Base-by-base conservation (phyloP, 2,329 filamentous ascomycete species). In the Neonectria ditissima region DNA sequence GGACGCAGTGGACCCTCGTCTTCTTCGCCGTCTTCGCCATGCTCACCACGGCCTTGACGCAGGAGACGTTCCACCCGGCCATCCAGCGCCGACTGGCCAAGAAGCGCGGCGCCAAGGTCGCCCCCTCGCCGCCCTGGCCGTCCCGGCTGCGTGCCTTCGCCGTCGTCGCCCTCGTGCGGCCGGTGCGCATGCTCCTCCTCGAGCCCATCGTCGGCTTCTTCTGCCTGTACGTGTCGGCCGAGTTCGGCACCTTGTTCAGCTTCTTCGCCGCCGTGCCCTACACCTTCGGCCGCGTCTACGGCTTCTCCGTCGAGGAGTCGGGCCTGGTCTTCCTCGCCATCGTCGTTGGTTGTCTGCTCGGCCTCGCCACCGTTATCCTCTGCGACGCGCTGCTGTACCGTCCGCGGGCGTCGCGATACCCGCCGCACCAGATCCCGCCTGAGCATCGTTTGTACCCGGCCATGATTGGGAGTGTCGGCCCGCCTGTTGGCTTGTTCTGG, bases 181-280 rank as follows among this genome's bases (percentile, higher is more conserved):
- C 87, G 0, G 18, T 89, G 1, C 81, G 83, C 47, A 88, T 92
- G 81, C 80, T 91, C 8, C 72, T 88, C 43, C 83, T 84, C 1
- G 89, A 91, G 69, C 88, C 89, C 2, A 89, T 91, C 39, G 84
- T 90, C 2, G 83, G 84, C 11, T 86, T 89, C 58, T 75, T 82
- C 39, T 82, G 80, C 44, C 69, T 87, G 0, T 87, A 87, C 67
- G 79, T 83, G 0, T 77, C 84, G 0, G 83, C 81, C 68, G 80
- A 82, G 55, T 87, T 87, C 58, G 84, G 81, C 5, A 83, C 84
- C 0, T 76, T 87, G 1, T 87, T 84, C 65, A 81, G 77, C 47
- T 86, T 87, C 77, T 86, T 87, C 67, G 82, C 81, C 1, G 80
- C 79, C 0, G 81, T 86, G 0, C 83, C 84, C 0, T 85, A 80